A percentile compares a stretch with the other conserved stretches of the same genome.
Conservation (phyloP, 2,329 filamentous ascomycete genomes). For the Orbilia oligospora region DNA sequence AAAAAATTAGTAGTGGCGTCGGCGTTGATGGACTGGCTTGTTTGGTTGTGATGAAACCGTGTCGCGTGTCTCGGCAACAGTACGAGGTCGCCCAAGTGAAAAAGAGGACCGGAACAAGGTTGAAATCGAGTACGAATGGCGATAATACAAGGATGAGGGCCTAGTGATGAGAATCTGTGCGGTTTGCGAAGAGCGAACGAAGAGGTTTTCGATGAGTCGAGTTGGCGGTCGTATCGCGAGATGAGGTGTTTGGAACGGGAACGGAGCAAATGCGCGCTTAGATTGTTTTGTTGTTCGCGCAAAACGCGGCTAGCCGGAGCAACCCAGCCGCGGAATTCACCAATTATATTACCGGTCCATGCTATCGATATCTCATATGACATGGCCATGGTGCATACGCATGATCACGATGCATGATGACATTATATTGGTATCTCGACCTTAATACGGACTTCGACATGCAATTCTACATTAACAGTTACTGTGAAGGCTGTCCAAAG, state of each 20-base stretch:
- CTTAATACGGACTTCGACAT: too few species aligned
- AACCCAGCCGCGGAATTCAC: conserved; percentile 15
- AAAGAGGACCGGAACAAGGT: background rate
- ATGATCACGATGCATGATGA: too few species aligned
- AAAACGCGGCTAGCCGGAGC: conserved; percentile 48
- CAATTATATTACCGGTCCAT: too few species aligned
- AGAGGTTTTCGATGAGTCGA: conserved; percentile 18
- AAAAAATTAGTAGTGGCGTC: background rate
- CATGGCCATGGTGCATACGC: too few species aligned
- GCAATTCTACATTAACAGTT: background rate
- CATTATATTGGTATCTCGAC: too few species aligned
- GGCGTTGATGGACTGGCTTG: conserved; percentile 7
- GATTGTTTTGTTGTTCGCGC: conserved; percentile 57
- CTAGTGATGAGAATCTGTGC: background rate
- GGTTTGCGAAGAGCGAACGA: conserved; percentile 8
- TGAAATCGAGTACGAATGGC: background rate
- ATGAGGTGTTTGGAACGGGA: conserved; percentile 60
- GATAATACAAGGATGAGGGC: background rate
- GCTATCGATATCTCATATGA: too few species aligned
- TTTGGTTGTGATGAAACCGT: conserved; percentile 41
- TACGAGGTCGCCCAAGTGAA: background rate
- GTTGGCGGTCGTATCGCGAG: conserved; percentile 54
- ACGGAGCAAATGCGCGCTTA: conserved; percentile 60
- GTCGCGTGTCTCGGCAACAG: conserved; percentile 47
- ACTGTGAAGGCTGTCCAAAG: background rate